phyloP scores from a whole-genome alignment of 2,329 filamentous ascomycete genomes.

The Diplodia sapinea region DNA sequence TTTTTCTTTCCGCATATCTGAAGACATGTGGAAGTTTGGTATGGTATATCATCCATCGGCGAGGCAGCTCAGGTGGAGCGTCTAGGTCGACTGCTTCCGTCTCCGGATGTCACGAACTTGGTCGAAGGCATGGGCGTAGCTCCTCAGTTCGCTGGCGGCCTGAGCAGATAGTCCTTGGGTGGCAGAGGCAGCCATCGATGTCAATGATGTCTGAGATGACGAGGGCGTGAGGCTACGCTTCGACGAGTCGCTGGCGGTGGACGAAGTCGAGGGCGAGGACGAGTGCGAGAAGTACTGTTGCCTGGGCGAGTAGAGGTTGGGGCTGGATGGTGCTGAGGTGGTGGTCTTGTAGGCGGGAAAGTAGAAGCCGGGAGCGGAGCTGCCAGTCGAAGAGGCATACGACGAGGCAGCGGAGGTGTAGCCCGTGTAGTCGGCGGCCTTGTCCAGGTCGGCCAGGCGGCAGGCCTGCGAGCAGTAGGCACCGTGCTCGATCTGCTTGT shows the following conservation, averaged over 20 bases:
- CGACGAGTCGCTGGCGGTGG: constrained; percentile 35
- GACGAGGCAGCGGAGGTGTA: constrained; percentile 59
- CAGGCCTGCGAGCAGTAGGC: constrained; percentile 94
- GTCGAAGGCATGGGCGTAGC: constrained; percentile 89
- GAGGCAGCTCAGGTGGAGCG: not conserved
- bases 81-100: constrained; percentile 36
- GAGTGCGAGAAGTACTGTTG: constrained; percentile 46
- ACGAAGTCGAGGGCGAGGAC: constrained; percentile 39
- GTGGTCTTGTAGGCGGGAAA: constrained; percentile 68
- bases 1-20: not conserved
- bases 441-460: constrained; percentile 85
- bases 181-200: constrained; percentile 72
- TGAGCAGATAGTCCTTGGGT: constrained; percentile 70
- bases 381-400: constrained; percentile 58
- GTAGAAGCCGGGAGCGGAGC: constrained; percentile 64
- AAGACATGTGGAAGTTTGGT: not conserved
- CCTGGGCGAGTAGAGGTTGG: constrained; percentile 41
- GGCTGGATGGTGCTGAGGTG: constrained; percentile 55
- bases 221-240: constrained; percentile 61
- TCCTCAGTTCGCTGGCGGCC: constrained; percentile 77
- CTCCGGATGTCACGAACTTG: constrained; percentile 69
- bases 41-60: not conserved
- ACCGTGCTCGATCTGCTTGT: constrained; percentile 78
- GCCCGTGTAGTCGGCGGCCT: constrained; percentile 63
- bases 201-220: constrained; percentile 83